phyloP scores from a whole-genome alignment of 2,329 filamentous ascomycete genomes.

The Leptographium wingfieldii region DNA sequence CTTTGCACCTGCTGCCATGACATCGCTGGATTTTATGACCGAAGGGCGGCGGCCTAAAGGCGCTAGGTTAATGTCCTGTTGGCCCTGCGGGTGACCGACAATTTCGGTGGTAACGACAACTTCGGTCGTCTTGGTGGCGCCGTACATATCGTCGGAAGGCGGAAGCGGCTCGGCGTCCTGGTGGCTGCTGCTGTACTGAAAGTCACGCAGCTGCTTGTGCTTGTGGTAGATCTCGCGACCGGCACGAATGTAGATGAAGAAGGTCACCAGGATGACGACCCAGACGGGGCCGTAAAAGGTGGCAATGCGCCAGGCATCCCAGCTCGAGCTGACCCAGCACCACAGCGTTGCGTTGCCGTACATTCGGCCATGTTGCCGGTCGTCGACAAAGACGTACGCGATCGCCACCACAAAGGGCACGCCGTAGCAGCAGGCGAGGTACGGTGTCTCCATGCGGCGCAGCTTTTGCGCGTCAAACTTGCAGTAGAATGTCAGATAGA shows the following conservation, averaged over 20 bases:
- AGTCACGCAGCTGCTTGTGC: conserved; percentile 46
- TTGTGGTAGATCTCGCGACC: conserved; percentile 56
- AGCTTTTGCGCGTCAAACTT: conserved; percentile 56
- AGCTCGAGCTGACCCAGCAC: conserved; percentile 62
- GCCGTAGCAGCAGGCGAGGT: conserved; percentile 59
- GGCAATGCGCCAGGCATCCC: conserved; percentile 60
- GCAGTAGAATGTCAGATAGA: conserved; percentile 68
- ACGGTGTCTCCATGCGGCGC: conserved; percentile 56
- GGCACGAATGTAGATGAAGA: conserved; percentile 54
- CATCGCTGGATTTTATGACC: neutral
- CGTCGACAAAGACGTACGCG: conserved; percentile 51
- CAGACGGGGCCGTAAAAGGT: conserved; percentile 65
- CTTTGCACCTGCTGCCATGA: neutral
- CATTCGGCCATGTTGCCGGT: conserved; percentile 34
- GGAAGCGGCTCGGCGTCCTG: conserved; percentile 27
- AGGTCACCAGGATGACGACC: conserved; percentile 48
- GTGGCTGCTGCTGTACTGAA: conserved; percentile 39
- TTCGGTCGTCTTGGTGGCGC: conserved; percentile 45
- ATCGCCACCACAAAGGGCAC: conserved; percentile 58
- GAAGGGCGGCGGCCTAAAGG: conserved; percentile 16
- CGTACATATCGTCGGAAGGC: conserved; percentile 30
- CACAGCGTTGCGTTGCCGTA: conserved; percentile 68
- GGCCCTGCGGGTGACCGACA: conserved; percentile 11
- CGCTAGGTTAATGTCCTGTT: conserved; percentile 21
- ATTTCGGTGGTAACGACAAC: conserved; percentile 49